Evolutionary conservation across 441 rosid genomes (phyloP).

Genomic region (Isatis lusitanica): DNA sequence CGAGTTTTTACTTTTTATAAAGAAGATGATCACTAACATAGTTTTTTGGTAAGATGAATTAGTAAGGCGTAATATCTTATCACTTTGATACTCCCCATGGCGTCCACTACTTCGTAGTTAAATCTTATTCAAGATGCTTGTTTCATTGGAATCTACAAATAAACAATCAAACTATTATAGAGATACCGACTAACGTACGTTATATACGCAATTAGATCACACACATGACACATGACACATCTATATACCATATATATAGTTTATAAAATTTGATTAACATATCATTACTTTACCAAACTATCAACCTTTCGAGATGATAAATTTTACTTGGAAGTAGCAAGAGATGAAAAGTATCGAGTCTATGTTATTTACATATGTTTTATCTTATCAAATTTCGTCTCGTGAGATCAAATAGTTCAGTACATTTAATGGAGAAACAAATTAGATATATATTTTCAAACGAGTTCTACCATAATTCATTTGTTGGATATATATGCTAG

Average conservation of each 20-base stretch:
- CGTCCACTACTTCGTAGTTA: background rate
- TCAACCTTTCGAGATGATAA: no score
- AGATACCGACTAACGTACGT: background rate
- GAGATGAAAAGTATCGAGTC: background rate
- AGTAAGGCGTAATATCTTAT: background rate
- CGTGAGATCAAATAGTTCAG: no score
- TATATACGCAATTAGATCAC: background rate
- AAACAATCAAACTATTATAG: background rate
- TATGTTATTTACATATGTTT: background rate
- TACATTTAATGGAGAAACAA: background rate
- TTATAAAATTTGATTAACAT: background rate
- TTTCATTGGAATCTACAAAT: constrained; percentile 1
- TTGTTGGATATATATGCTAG: background rate
- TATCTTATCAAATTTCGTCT: background rate
- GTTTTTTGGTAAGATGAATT: background rate
- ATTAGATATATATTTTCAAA: background rate
- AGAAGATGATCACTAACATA: background rate
- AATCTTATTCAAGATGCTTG: constrained; percentile 5
- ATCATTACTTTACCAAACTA: no score
- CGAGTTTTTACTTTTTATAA: no score
- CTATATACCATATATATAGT: background rate
- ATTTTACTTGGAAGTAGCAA: no score
- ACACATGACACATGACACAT: background rate
- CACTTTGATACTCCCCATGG: constrained; percentile 10
- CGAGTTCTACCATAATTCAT: background rate